Conservation (phyloP, 495 filamentous ascomycete species). For the Polyplosphaeria fusca region DNA sequence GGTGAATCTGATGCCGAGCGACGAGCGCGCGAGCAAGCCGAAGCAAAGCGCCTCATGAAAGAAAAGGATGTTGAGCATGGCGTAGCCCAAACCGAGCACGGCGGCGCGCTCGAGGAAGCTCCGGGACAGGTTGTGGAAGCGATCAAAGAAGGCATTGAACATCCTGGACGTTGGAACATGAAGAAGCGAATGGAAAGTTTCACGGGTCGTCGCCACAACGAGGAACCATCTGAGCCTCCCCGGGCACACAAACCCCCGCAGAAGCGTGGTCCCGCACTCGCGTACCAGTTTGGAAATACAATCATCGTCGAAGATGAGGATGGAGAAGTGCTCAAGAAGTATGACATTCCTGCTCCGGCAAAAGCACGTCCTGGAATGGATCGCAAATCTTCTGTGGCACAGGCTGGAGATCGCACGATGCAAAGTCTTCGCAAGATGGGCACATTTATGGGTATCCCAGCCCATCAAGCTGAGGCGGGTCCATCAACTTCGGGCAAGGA, state of each 20-base stretch:
- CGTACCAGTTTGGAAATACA: slow-evolving; percentile 93
- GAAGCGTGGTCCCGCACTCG: slow-evolving; percentile 64
- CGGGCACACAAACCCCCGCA: slow-evolving; percentile 26
- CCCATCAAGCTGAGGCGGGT: slow-evolving; percentile 29
- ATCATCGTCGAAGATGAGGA: slow-evolving; percentile 98
- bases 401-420: slow-evolving; percentile 42
- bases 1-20: slow-evolving; percentile 40
- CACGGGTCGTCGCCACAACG: slow-evolving; percentile 6
- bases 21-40: slow-evolving; percentile 52
- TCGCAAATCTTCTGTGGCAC: slow-evolving; percentile 35
- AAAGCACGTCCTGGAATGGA: slow-evolving; percentile 29
- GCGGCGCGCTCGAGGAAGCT: slow-evolving; percentile 20
- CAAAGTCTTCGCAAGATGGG: slow-evolving; percentile 58
- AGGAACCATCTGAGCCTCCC: slow-evolving; percentile 19
- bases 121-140: slow-evolving; percentile 21
- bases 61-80: slow-evolving; percentile 48
- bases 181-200: slow-evolving; percentile 32
- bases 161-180: slow-evolving; percentile 15
- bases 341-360: slow-evolving; percentile 66
- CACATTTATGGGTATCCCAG: slow-evolving; percentile 53
- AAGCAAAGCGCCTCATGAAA: slow-evolving; percentile 49
- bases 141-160: slow-evolving; percentile 26
- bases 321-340: slow-evolving; percentile 96
- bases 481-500: slow-evolving; percentile 10
- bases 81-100: slow-evolving; percentile 32